Base-by-base conservation (phyloP, 2,329 filamentous ascomycete genomes). In the Colletotrichum sp. region DNA sequence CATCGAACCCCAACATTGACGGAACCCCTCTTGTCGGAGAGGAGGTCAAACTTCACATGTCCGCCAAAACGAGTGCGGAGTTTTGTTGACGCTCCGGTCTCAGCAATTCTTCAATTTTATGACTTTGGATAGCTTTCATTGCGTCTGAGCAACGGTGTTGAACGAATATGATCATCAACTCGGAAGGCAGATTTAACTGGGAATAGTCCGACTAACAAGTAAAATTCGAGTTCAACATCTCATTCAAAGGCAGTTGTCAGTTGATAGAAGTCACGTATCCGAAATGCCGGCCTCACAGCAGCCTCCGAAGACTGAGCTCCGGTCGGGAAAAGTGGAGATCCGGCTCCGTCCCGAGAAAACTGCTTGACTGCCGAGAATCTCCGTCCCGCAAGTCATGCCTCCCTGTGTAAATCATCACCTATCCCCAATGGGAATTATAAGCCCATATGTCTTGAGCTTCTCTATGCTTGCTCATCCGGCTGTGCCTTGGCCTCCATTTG, bases 141-240 rank as follows among this genome's bases (percentile, higher is more conserved):
- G 44, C 8, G 18, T 10, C 1, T 12, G 18, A 44, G 9, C 18
- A 44, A 44, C 1, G 18, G 8, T 1, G 39, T 10, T 10, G 3
- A 44, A 44, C 18, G 18, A 44, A 44, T 12, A 1, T 3, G 18
- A 18, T 18, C 5, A n/a, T 6, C 39, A n/a, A 44, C 18, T 44
- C 8, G 5, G 5, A 44, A 12, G 18, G 18, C 39, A 44, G 39
- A 44, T 0, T 10, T n/a, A 5, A 44, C 39, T 1, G 18, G 18
- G 1, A 44, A 1, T 10, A n/a, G 39, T 10, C 16, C 5, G 18
- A 10, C 1, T 10, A 1, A n/a, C 8, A 44, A n/a, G 8, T 6
- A 0, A 6, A n/a, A n/a, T 3, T 10, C 39, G 6, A 44, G 0
- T 1, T n/a, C 10, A 12, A 1, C 8, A 44, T 44, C 39, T n/a